These are phyloP conservation scores for Trichoderma arundinaceum DNA, from an alignment of 2,329 filamentous ascomycete genomes.

Conservation along the genomic window DNA sequence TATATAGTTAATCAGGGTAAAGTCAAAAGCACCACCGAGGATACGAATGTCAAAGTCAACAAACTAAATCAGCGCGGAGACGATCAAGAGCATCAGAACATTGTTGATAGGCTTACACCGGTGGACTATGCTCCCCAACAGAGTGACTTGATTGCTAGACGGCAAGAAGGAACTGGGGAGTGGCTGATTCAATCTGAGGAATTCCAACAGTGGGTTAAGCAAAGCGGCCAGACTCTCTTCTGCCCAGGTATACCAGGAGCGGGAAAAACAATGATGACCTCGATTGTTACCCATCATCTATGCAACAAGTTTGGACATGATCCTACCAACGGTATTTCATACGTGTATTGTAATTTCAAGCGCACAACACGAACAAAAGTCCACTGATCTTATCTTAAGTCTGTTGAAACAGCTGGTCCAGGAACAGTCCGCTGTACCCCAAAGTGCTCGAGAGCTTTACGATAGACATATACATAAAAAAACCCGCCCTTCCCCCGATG, in stretches of 20 bases:
- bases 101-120: slow-evolving; percentile 49
- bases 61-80: background rate
- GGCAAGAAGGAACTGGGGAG: slow-evolving; percentile 49
- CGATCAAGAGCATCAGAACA: background rate
- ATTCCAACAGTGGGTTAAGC: slow-evolving; percentile 43
- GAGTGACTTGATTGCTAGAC: slow-evolving; percentile 43
- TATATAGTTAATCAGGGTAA: too few relatives aligned
- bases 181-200: slow-evolving; percentile 52
- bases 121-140: slow-evolving; percentile 48
- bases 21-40: too few relatives aligned
- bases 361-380: too few relatives aligned
- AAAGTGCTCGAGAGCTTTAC: too few relatives aligned
- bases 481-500: too few relatives aligned
- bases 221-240: slow-evolving; percentile 44
- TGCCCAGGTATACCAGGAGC: slow-evolving; percentile 56
- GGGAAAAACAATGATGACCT: slow-evolving; percentile 55
- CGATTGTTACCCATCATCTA: slow-evolving; percentile 50
- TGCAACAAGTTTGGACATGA: too few relatives aligned
- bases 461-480: too few relatives aligned
- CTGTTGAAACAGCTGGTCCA: too few relatives aligned
- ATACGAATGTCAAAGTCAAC: slow-evolving; percentile 19
- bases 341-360: too few relatives aligned
- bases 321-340: too few relatives aligned
- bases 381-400: too few relatives aligned
- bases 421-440: too few relatives aligned